phyloP scores from a whole-genome alignment of 495 filamentous ascomycete genomes.

The Neurospora pannonica region DNA sequence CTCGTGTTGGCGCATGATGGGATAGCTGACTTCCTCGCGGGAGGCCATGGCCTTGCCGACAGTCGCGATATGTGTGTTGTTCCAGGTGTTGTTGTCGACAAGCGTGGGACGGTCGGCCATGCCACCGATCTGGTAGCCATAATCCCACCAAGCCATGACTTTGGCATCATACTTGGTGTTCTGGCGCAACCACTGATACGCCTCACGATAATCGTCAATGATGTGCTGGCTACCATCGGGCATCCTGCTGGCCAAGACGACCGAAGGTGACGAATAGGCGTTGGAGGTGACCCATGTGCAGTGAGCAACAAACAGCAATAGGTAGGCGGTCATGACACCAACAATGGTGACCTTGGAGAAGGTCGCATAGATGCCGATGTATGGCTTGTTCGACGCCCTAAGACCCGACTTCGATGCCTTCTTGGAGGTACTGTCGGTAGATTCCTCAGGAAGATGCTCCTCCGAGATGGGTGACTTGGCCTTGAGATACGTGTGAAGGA shows the following conservation, averaged over 20 bases:
- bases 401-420: slow-evolving; percentile 48
- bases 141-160: slow-evolving; percentile 99
- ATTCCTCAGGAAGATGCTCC: slow-evolving; percentile 41
- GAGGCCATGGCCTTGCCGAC: slow-evolving; percentile 99
- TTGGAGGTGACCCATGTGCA: slow-evolving; percentile 99
- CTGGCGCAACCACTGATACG: slow-evolving; percentile 98
- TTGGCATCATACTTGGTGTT: slow-evolving; percentile 92
- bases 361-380: slow-evolving; percentile 74
- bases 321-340: slow-evolving; percentile 62
- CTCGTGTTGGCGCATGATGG: slow-evolving; percentile 95
- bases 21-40: slow-evolving; percentile 94
- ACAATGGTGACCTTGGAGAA: slow-evolving; percentile 70
- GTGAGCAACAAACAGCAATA: slow-evolving; percentile 90
- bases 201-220: slow-evolving; percentile 98
- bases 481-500: slow-evolving; percentile 79
- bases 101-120: slow-evolving; percentile 98
- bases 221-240: slow-evolving; percentile 96
- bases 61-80: slow-evolving; percentile 99
- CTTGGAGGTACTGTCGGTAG: slow-evolving; percentile 32
- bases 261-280: slow-evolving; percentile 95
- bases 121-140: slow-evolving; percentile 98
- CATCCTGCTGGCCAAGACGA: slow-evolving; percentile 84
- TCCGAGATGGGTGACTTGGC: slow-evolving; percentile 43
- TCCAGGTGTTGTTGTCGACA: slow-evolving; percentile 99
- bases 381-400: slow-evolving; percentile 58